These are phyloP conservation scores for Colletotrichum camelliae DNA, from an alignment of 2,329 filamentous ascomycete species.

Conservation along the genomic window DNA sequence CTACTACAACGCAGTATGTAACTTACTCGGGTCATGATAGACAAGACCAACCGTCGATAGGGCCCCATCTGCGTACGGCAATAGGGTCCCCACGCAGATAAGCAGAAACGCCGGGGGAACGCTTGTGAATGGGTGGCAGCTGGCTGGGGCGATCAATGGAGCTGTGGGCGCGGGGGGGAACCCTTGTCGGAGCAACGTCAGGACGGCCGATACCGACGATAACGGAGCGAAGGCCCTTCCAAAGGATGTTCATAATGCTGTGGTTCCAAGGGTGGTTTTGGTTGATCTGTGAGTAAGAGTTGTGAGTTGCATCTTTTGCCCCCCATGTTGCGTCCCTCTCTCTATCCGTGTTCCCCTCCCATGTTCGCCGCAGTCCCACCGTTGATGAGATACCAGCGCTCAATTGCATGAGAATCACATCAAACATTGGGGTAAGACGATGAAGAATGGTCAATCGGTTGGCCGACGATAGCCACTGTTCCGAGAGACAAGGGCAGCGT, in stretches of 20 bases:
- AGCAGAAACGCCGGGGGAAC: constrained; percentile 8
- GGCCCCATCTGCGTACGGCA: not conserved
- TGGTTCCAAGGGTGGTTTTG: not conserved
- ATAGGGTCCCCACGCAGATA: constrained; percentile 15
- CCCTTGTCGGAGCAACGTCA: constrained; percentile 5
- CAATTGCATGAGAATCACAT: not conserved
- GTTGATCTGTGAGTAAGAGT: not conserved
- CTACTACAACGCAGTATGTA: not conserved
- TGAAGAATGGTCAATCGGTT: not conserved
- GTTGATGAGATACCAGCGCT: not conserved
- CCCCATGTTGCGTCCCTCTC: not conserved
- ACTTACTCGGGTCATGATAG: constrained; percentile 19
- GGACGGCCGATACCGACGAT: constrained; percentile 14
- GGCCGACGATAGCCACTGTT: constrained; percentile 13
- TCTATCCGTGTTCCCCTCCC: not conserved
- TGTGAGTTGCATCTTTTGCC: not conserved
- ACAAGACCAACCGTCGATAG: not conserved
- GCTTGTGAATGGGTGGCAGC: constrained; percentile 3
- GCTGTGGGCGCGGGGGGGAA: constrained; percentile 3
- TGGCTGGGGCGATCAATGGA: constrained; percentile 9
- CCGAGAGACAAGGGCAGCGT: not conserved
- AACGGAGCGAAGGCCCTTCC: not conserved
- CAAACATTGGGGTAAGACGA: constrained; percentile 18
- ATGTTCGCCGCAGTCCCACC: not conserved
- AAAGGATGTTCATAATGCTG: not conserved